Conservation (phyloP, 495 filamentous ascomycete genomes). For the Neurospora hispaniola region DNA sequence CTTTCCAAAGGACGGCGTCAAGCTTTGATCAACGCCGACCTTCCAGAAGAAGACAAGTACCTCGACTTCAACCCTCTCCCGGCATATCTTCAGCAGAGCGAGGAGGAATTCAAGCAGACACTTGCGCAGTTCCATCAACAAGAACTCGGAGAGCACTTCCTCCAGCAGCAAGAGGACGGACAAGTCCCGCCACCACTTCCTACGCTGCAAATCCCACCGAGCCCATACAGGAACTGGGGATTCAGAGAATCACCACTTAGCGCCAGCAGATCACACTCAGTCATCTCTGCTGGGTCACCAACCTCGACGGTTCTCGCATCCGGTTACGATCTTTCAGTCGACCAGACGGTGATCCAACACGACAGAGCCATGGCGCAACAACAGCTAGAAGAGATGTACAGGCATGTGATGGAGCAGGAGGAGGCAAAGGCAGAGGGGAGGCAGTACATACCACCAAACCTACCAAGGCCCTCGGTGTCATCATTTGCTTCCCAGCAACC, state of each 20-base stretch:
- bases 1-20: constrained; percentile 35
- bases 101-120: constrained; percentile 21
- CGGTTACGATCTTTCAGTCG: constrained; percentile 43
- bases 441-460: constrained; percentile 30
- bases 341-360: constrained; percentile 60
- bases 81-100: constrained; percentile 25
- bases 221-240: constrained; percentile 33
- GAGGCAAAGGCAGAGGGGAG: constrained; percentile 44
- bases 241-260: constrained; percentile 29
- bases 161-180: constrained; percentile 1
- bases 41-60: constrained; percentile 11
- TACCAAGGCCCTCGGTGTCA: constrained; percentile 18
- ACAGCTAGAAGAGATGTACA: constrained; percentile 84
- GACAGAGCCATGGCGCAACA: constrained; percentile 63
- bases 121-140: constrained; percentile 8
- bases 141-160: neutral
- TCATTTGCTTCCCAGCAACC: constrained; percentile 21
- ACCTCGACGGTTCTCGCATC: constrained; percentile 32
- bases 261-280: constrained; percentile 37
- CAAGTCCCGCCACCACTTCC: constrained; percentile 5
- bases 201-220: constrained; percentile 13
- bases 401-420: constrained; percentile 83
- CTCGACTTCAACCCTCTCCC: constrained; percentile 20
- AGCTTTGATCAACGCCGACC: constrained; percentile 23
- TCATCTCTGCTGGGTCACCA: constrained; percentile 37